Base-by-base conservation (phyloP, 352 stramenopile genomes). In the Pythium insidiosum region DNA sequence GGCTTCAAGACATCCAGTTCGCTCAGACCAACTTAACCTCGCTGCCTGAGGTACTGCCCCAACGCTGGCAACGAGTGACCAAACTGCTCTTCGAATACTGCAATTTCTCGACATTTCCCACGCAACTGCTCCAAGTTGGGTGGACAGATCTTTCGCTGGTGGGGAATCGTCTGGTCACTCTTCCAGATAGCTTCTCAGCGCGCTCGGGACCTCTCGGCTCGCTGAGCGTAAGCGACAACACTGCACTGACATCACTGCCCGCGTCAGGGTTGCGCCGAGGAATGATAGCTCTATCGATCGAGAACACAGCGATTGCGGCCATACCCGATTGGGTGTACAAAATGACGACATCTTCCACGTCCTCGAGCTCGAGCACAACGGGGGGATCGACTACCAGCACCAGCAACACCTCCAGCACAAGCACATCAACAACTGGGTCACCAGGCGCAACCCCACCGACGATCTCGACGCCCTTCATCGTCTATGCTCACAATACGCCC, bases 401-500 rank as follows among this genome's bases (percentile, higher is more conserved):
- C 28, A 33, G 28, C 28, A 15, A 33, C 15, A 9, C 28, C 9
- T 13, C 9, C 28, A 33, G 28, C 28, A 33, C 9, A n/a, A n/a
- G 21, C 15, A 16, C 25, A 41, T 19, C 3, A 24, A 19, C 4
- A 19, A 19, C 3, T 10, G 28, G 3, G 26, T 6, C 12, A 18
- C n/a, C 15, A 22, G 33, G 29, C 31, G 43, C 16, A 19, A 12
- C 16, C 19, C 18, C 36, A n/a, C 28, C 9, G 24, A 16, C 20
- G 6, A n/a, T n/a, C 28, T 9, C 28, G 28, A 33, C 5, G 18
- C 5, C 30, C 15, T 19, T 64, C n/a, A 29, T 31, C 0, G 31
- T 70, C 24, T 70, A 64, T 31, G 57, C 61, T 19, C 48, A 62
- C 57, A 61, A 66, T 42, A 67, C 61, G 25, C 61, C 56, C n/a